Evolutionary conservation across 257 asterid species (phyloP), one percentile per base, ranked within the genome.

Genomic region (Primulina huaijiensis): DNA sequence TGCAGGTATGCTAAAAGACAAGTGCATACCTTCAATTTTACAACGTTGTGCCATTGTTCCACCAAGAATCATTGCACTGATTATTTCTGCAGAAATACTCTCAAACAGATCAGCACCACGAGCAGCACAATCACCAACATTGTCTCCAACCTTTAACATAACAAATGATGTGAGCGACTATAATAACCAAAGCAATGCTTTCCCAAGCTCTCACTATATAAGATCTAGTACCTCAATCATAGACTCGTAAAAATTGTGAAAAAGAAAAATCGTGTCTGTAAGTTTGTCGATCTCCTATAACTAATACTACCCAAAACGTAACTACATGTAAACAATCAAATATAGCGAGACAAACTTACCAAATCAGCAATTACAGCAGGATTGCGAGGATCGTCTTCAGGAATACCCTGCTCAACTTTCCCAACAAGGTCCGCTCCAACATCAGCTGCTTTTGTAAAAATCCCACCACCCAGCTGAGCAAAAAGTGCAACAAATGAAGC

Each of bases 401-500:
- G 98, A 72, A 92, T 92, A 69, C 98, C 98, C 87, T 86, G 98
- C 85, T 92, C 98, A 72, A 92, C 90, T 84, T 92, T 90, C 59
- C 98, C 97, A 80, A 92, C 98, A 65, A 92, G 98, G 83, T 92
- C 98, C 65, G 98, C 98, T 75, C 98, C 98, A 73, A 92, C 98
- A 84, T 90, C 98, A 78, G 98, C 98, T 71, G 98, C 98, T 77
- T 92, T 92, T 14, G 98, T 92, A 77, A 74, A 92, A 77, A 92
- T 92, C 71, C 98, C 97, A 74, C 98, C 97, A 82, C 98, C 98
- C 93, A 92, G 74, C 82, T 92, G 98, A 72, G 98, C 98, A 82
- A 92, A 92, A 76, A 92, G 97, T 71, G 98, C 98, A 70, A 90
- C 98, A 82, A 92, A 92, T 76, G 98, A 92, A 79, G 97, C 98